Evolutionary conservation across 306 rosid genomes (phyloP).

Genomic region (Crotalaria pallida): DNA sequence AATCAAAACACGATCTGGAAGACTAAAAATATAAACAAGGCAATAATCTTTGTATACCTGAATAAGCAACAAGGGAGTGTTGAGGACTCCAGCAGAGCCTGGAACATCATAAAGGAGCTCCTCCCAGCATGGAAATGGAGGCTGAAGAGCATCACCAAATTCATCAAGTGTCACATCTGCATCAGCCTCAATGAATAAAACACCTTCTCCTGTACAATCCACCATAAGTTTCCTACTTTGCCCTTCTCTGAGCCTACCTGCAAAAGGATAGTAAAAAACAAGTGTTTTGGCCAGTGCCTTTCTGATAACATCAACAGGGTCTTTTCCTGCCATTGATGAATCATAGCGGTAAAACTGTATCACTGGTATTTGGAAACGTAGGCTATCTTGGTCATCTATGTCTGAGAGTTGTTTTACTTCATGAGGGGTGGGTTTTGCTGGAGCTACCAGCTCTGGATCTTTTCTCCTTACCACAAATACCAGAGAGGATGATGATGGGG

Average conservation of each 20-base stretch:
- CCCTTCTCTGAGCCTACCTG: slow-evolving; percentile 33
- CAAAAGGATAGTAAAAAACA: slow-evolving; percentile 35
- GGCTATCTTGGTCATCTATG: slow-evolving; percentile 36
- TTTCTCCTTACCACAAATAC: slow-evolving; percentile 6
- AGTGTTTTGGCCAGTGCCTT: slow-evolving; percentile 25
- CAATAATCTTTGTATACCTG: slow-evolving; percentile 4
- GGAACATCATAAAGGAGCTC: slow-evolving; percentile 34
- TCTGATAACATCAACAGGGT: slow-evolving; percentile 25
- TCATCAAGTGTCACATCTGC: slow-evolving; percentile 20
- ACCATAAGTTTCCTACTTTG: slow-evolving; percentile 25
- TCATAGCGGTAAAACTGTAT: slow-evolving; percentile 24
- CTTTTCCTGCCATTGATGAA: slow-evolving; percentile 13
- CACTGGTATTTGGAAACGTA: slow-evolving; percentile 35
- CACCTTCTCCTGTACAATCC: slow-evolving; percentile 33
- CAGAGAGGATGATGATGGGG: neutral
- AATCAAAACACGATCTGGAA: no score
- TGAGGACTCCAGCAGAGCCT: slow-evolving; percentile 7
- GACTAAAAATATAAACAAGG: no score
- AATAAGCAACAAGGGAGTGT: slow-evolving; percentile 25
- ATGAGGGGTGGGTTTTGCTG: slow-evolving; percentile 22
- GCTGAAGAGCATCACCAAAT: slow-evolving; percentile 28
- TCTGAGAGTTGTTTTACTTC: slow-evolving; percentile 31
- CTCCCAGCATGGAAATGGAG: slow-evolving; percentile 34
- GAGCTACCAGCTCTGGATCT: slow-evolving; percentile 15
- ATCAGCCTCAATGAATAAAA: slow-evolving; percentile 30